Base-by-base conservation (phyloP, 306 rosid species). In the Fragaria ananassa region DNA sequence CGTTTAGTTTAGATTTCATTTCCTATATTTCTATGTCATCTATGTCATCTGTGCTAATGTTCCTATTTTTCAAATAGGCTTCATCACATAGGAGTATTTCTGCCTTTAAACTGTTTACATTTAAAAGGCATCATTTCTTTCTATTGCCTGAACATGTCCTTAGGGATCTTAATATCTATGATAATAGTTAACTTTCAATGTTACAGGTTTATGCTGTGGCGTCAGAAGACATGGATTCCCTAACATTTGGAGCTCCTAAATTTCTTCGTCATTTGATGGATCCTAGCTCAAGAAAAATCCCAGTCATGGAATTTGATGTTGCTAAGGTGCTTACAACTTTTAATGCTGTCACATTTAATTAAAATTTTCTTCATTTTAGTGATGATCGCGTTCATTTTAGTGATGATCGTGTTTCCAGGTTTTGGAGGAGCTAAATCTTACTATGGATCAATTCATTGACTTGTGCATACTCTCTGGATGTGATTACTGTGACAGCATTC, bases 191-290 rank as follows among this genome's bases (percentile, higher is more conserved):
- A 37, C 8, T 2, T n/a, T 69, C 74, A 65, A 44, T 81, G 61
- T 73, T 75, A 45, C 80, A 95, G 98, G 98, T 86, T 76, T 95
- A 87, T 85, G 98, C 90, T 10, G 98, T 92, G 83, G 98, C 98
- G 70, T 95, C 98, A 54, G 97, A 95, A 86, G 98, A 95, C 73
- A 95, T 95, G 98, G 98, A 95, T 86, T 95, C 97, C 27, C 80
- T 92, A 64, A 92, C 98, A 4, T 92, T 95, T 88, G 98, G 98
- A 83, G 93, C 97, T 78, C 92, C 97, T 42, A 90, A 68, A 68
- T 95, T 95, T 86, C 97, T 94, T 81, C 96, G 98, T 56, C 98
- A 95, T 81, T 83, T 95, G 79, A 92, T 95, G 98, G 97, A 95
- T 83, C 98, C 98, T 44, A 95, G 97, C 91, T 90, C 98, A 19